Conservation (phyloP, 768 basidiomycete species). For the Leucocoprinus leucothites region DNA sequence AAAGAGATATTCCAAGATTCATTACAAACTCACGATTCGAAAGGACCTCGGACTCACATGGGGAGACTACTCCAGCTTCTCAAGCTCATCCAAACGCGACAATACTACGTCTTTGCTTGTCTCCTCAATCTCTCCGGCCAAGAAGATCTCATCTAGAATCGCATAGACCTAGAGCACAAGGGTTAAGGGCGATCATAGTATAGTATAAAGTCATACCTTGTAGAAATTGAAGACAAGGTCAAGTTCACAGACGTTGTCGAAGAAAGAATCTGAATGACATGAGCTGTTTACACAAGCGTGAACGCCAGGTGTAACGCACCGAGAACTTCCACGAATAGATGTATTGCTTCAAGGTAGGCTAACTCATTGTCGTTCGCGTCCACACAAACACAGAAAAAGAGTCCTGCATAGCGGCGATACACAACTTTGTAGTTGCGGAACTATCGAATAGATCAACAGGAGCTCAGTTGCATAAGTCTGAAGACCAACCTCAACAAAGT, state of each 20-base stretch:
- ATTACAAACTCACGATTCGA: not conserved
- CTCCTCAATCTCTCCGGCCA: constrained; percentile 98
- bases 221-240: constrained; percentile 99
- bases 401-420: constrained; percentile 93
- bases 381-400: constrained; percentile 97
- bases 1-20: not conserved
- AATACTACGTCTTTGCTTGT: constrained; percentile 97
- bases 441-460: constrained; percentile 36
- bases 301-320: constrained; percentile 52
- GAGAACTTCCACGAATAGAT: constrained; percentile 96
- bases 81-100: constrained; percentile 84
- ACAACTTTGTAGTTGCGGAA: constrained; percentile 98
- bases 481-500: constrained; percentile 89
- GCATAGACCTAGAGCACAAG: constrained; percentile 76
- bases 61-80: constrained; percentile 74
- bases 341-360: constrained; percentile 95
- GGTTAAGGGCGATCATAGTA: not conserved
- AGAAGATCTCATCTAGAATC: constrained; percentile 96
- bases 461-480: not conserved
- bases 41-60: not conserved
- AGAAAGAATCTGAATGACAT: constrained; percentile 76
- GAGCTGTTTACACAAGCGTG: too few relatives aligned
- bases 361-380: constrained; percentile 99
- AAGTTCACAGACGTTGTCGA: constrained; percentile 97
- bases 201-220: constrained; percentile 53